Conservation (phyloP, 2,329 filamentous ascomycete genomes). For the Periconia macrospinosa region DNA sequence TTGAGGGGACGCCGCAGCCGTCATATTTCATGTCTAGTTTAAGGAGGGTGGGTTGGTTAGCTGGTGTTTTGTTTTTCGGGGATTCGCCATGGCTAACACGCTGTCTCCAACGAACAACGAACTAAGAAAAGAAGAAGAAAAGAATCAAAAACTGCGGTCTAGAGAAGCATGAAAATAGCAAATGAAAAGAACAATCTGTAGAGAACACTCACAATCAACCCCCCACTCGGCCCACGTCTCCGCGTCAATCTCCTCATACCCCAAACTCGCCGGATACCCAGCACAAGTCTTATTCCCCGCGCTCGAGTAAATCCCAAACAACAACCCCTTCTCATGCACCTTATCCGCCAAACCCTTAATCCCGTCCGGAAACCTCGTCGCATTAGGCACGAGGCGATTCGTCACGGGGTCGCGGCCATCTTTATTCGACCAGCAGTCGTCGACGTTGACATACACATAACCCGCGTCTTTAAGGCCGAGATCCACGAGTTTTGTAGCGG, state of each 20-base stretch:
- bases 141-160: background rate
- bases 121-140: background rate
- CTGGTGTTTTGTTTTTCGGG: slow-evolving; percentile 32
- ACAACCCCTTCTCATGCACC: slow-evolving; percentile 59
- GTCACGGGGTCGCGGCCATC: slow-evolving; percentile 49
- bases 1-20: slow-evolving; percentile 37
- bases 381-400: slow-evolving; percentile 42
- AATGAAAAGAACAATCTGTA: no score
- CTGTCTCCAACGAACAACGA: background rate
- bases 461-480: slow-evolving; percentile 55
- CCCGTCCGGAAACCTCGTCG: slow-evolving; percentile 54
- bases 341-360: slow-evolving; percentile 56
- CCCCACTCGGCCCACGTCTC: slow-evolving; percentile 51
- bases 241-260: slow-evolving; percentile 59
- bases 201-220: slow-evolving; percentile 15
- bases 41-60: no score
- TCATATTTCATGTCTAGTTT: slow-evolving; percentile 33
- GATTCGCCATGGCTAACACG: background rate
- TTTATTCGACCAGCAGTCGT: slow-evolving; percentile 58
- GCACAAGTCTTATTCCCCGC: slow-evolving; percentile 55
- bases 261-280: slow-evolving; percentile 58
- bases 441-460: slow-evolving; percentile 57
- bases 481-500: slow-evolving; percentile 52
- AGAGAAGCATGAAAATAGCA: background rate
- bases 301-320: slow-evolving; percentile 64